Base-by-base conservation (phyloP, 495 filamentous ascomycete species). In the Penicillium samsonianum region DNA sequence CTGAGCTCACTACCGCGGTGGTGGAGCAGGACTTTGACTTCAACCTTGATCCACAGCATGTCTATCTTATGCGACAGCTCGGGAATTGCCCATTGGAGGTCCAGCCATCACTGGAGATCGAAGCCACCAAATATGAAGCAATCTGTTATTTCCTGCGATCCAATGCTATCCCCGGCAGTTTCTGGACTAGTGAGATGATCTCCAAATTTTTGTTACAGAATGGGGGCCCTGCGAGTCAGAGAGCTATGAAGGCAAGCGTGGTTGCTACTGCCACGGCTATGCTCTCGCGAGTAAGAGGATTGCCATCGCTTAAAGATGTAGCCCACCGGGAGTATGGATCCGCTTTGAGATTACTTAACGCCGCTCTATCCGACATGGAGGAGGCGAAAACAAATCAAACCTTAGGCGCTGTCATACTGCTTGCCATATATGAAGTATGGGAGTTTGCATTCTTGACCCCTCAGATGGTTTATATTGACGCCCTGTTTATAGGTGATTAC, bases 351-450 rank as follows among this genome's bases (percentile, higher is more conserved):
- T 61, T 77, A n/a, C 69, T 80, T 4, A 86, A 82, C 50, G 65
- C 73, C 20, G 85, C 86, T 16, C 64, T 89, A 12, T 62, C 71
- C 46, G 74, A 82, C 52, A 75, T 78, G 4, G 68, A 66, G 10
- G 79, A 86, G 40, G 83, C 82, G 41, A 79, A 77, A 58, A 78
- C 82, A 42, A 85, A 89, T 65, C 76, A 75, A 47, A 86, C 85
- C 4, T 78, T 89, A 57, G 80, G 85, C 30, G 76, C 83, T 1
- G 80, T 87, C 33, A 70, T 89, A 22, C 76, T 87, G 33, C 73
- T 89, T 37, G 79, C 65, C 55, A 72, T 75, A 62, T 82, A 69
- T 65, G 77, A 76, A 72, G 76, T 79, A 67, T 62, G 75, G 40
- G 62, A n/a, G 12, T 28, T 48, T 43, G 14, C 10, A 50, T 40